These are phyloP conservation scores for Thielaviopsis ethacetica DNA, from an alignment of 2,329 filamentous ascomycete species.

Conservation along the genomic window DNA sequence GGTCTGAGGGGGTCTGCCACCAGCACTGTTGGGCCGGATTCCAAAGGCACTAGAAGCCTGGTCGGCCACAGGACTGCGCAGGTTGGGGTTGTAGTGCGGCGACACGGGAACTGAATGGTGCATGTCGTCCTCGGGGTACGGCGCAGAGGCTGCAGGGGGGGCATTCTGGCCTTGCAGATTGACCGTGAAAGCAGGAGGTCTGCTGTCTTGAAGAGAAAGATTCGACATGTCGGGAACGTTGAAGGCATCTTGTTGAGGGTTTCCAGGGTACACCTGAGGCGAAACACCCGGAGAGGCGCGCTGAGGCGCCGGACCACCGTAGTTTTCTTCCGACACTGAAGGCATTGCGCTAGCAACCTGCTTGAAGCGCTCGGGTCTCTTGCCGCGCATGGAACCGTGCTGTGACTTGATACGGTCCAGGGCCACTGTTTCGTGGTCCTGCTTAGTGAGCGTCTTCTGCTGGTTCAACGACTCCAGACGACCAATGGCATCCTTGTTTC, in stretches of 20 bases:
- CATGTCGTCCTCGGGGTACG: conserved; percentile 38
- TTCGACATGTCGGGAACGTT: conserved; percentile 24
- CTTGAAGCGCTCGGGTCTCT: conserved; percentile 36
- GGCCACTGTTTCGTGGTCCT: conserved; percentile 84
- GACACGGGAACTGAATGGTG: conserved; percentile 18
- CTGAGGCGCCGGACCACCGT: conserved; percentile 14
- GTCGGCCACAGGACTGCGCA: conserved; percentile 32
- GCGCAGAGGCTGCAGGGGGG: conserved; percentile 28
- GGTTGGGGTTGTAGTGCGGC: conserved; percentile 28
- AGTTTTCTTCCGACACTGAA: conserved; percentile 28
- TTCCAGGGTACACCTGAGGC: conserved; percentile 14
- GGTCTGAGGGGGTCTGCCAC: neutral
- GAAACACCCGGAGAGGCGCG: conserved; percentile 11
- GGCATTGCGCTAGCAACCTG: conserved; percentile 26
- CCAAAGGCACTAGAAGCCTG: conserved; percentile 37
- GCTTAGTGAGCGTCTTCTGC: conserved; percentile 70
- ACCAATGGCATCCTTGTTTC: conserved; percentile 73
- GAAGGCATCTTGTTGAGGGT: conserved; percentile 10
- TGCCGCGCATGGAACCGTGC: conserved; percentile 51
- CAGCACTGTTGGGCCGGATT: conserved; percentile 29
- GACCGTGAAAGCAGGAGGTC: conserved; percentile 35
- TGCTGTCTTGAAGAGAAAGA: conserved; percentile 17
- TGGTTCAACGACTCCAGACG: conserved; percentile 73
- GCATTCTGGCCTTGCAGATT: conserved; percentile 25
- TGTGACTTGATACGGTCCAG: conserved; percentile 75